A percentile compares a stretch with the other conserved stretches of the same genome.
Conservation (phyloP, 1,139 yeast genomes). For the Taphrina confusa region DNA sequence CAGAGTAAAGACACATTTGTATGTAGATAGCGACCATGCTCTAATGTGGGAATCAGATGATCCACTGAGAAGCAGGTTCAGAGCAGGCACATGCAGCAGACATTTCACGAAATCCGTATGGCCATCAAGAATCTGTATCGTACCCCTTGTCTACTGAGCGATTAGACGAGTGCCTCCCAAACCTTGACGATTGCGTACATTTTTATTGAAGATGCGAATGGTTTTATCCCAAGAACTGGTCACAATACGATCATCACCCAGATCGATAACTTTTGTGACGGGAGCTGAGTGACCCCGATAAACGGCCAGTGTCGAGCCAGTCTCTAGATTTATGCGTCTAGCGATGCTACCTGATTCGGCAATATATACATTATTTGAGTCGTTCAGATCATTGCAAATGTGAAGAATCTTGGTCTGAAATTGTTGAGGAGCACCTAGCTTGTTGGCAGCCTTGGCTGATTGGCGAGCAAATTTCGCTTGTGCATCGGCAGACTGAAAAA, state of each 20-base stretch:
- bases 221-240: constrained; percentile 36
- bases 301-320: constrained; percentile 3
- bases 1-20: constrained; percentile 11
- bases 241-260: constrained; percentile 9
- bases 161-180: background rate
- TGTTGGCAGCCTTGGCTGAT: constrained; percentile 26
- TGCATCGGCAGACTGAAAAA: constrained; percentile 30
- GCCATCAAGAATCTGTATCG: constrained; percentile 5
- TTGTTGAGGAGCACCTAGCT: constrained; percentile 6
- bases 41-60: constrained; percentile 28
- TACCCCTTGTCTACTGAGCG: constrained; percentile 1
- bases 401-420: constrained; percentile 23
- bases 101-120: constrained; percentile 34
- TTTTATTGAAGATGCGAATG: constrained; percentile 20
- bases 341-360: constrained; percentile 28
- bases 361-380: background rate
- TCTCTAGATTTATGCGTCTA: constrained; percentile 13
- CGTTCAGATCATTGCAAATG: constrained; percentile 11
- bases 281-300: constrained; percentile 36
- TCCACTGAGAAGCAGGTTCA: constrained; percentile 28
- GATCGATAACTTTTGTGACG: constrained; percentile 27
- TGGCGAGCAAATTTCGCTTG: constrained; percentile 30
- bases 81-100: constrained; percentile 26
- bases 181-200: background rate
- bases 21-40: constrained; percentile 26